Conservation (phyloP, 192 early-diverging fungal genomes). For the Globomyces pollinis-pini region DNA sequence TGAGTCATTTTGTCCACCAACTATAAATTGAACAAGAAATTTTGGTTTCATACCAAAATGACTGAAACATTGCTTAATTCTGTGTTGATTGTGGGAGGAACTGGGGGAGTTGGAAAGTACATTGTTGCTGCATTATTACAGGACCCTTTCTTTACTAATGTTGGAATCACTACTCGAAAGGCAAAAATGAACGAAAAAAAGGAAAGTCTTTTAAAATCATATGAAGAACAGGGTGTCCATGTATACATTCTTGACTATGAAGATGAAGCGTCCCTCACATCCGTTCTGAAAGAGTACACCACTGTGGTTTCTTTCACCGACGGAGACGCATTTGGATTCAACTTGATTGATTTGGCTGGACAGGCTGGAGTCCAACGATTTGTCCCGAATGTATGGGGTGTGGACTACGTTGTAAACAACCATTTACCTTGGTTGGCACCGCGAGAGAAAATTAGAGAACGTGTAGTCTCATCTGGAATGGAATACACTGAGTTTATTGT, state of each 20-base stretch:
- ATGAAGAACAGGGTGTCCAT: background rate
- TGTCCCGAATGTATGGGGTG: background rate
- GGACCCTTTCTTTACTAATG: background rate
- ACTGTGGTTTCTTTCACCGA: background rate
- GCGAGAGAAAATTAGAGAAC: background rate
- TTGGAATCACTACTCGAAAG: background rate
- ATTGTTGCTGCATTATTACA: background rate
- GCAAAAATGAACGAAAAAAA: background rate
- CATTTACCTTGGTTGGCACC: background rate
- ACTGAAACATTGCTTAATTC: constrained; percentile 1
- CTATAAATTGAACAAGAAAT: too few species aligned
- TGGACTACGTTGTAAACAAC: background rate
- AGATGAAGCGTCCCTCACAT: background rate
- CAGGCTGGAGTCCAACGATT: background rate
- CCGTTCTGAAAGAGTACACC: background rate
- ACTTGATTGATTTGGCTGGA: background rate
- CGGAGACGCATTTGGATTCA: background rate
- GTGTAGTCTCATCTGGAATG: background rate
- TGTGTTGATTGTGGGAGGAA: background rate
- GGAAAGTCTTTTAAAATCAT: background rate
- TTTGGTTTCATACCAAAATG: too few species aligned
- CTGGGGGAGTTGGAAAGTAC: background rate
- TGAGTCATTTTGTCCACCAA: too few species aligned
- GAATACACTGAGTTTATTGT: background rate
- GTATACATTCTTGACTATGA: background rate